Evolutionary conservation across 371 early-diverging fungal species (phyloP).

Genomic region (Sporodiniella umbellata): DNA sequence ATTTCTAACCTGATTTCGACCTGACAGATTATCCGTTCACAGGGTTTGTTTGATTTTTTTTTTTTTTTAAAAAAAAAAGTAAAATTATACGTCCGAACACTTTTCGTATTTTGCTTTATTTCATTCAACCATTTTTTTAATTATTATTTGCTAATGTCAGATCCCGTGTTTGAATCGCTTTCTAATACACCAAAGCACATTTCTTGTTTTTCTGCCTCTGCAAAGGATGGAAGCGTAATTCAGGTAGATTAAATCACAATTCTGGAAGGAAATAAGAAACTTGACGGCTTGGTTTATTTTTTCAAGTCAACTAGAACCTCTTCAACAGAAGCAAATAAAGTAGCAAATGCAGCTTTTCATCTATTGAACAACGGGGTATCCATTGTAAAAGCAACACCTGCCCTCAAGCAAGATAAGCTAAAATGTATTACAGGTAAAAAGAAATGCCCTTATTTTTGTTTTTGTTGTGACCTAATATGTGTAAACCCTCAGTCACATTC

Average conservation of each 20-base stretch:
- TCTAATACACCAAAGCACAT: conserved; percentile 19
- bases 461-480: background rate
- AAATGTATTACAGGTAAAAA: conserved; percentile 21
- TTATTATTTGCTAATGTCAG: too few species aligned
- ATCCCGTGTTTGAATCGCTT: conserved; percentile 24
- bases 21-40: too few species aligned
- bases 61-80: too few species aligned
- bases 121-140: too few species aligned
- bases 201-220: conserved; percentile 22
- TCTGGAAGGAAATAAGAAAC: background rate
- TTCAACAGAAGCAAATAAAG: background rate
- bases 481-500: conserved; percentile 17
- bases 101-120: too few species aligned
- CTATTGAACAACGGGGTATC: conserved; percentile 16
- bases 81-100: too few species aligned
- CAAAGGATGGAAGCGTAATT: conserved; percentile 17
- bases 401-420: conserved; percentile 19
- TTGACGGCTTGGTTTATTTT: background rate
- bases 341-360: conserved; percentile 19
- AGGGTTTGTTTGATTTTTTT: too few species aligned
- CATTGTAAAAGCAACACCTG: conserved; percentile 11
- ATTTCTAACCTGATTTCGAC: too few species aligned
- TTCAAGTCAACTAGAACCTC: conserved; percentile 8
- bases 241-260: conserved; percentile 8
- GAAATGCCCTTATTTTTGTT: background rate